These are phyloP conservation scores for Coniosporium apollinis DNA, from an alignment of 495 filamentous ascomycete genomes.

Conservation along the genomic window DNA sequence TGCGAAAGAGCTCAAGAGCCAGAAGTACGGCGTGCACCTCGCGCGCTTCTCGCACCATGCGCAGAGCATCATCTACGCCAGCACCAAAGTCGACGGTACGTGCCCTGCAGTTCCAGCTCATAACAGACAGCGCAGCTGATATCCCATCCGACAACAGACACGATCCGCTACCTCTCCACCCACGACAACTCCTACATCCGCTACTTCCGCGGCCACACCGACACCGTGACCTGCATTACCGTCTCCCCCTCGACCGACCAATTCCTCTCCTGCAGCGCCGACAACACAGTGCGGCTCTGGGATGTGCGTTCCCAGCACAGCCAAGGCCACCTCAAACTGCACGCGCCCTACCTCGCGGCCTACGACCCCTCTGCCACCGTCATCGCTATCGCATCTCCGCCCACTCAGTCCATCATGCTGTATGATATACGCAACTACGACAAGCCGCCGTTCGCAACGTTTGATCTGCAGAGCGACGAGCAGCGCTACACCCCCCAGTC, in stretches of 20 bases:
- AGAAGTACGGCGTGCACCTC: slow-evolving; percentile 90
- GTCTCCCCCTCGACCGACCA: slow-evolving; percentile 61
- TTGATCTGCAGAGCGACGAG: slow-evolving; percentile 52
- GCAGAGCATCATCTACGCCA: slow-evolving; percentile 80
- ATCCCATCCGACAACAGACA: slow-evolving; percentile 39
- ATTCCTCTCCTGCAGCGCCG: slow-evolving; percentile 78
- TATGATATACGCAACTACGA: slow-evolving; percentile 91
- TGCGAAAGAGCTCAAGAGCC: slow-evolving; percentile 65
- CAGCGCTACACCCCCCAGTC: slow-evolving; percentile 36
- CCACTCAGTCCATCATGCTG: slow-evolving; percentile 57
- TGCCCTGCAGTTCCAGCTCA: too few relatives aligned
- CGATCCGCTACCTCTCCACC: slow-evolving; percentile 76
- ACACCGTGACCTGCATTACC: slow-evolving; percentile 61
- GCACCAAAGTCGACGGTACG: slow-evolving; percentile 76
- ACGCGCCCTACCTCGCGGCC: slow-evolving; percentile 62
- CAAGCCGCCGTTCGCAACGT: slow-evolving; percentile 70
- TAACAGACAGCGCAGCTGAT: too few relatives aligned
- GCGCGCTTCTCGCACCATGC: slow-evolving; percentile 86
- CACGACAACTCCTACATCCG: slow-evolving; percentile 91
- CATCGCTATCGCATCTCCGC: slow-evolving; percentile 77
- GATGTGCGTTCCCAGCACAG: slow-evolving; percentile 54
- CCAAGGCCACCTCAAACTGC: slow-evolving; percentile 58
- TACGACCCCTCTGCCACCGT: slow-evolving; percentile 82
- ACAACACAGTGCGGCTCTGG: slow-evolving; percentile 83
- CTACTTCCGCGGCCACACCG: slow-evolving; percentile 83